Conservation (phyloP, 306 rosid genomes). For the Vachellia pachyceras region DNA sequence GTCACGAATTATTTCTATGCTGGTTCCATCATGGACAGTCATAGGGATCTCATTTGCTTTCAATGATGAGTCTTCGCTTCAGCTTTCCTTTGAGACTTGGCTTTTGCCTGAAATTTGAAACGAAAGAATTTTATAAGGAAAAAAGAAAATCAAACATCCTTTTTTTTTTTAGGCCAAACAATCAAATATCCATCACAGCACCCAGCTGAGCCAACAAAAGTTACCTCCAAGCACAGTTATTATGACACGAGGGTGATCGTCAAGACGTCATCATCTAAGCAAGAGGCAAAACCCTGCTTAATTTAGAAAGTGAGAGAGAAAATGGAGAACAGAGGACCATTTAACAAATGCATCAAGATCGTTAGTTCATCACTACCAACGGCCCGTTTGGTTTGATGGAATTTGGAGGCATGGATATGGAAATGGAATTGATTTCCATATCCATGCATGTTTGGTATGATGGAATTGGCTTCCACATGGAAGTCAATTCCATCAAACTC, state of each 20-base stretch:
- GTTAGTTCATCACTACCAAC: not conserved
- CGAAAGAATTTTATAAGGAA: not conserved
- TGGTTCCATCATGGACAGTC: slow-evolving; percentile 43
- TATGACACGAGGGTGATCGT: not conserved
- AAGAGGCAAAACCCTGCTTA: slow-evolving; percentile 2
- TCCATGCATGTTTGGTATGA: too few species aligned
- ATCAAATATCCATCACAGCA: slow-evolving; percentile 14
- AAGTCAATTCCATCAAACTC: too few species aligned
- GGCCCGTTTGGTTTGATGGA: too few species aligned
- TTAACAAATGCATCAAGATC: not conserved
- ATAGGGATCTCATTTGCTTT: slow-evolving; percentile 39
- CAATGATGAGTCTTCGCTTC: slow-evolving; percentile 78
- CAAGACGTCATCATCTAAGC: not conserved
- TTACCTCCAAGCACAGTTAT: slow-evolving; percentile 7
- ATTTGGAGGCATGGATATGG: too few species aligned
- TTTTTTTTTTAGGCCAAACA: not conserved
- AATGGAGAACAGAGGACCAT: not conserved
- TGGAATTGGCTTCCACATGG: too few species aligned
- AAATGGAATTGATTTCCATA: too few species aligned
- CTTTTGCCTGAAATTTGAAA: slow-evolving; percentile 70
- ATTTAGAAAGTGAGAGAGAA: slow-evolving; percentile 14
- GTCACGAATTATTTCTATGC: slow-evolving; percentile 54
- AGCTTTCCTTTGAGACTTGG: slow-evolving; percentile 72
- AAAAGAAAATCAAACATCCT: not conserved
- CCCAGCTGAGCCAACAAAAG: not conserved